Percentiles rank a stretch among this genome's conserved stretches.
phyloP scores from a whole-genome alignment of 108 stramenopile genomes.

The Epithemia pelagica region DNA sequence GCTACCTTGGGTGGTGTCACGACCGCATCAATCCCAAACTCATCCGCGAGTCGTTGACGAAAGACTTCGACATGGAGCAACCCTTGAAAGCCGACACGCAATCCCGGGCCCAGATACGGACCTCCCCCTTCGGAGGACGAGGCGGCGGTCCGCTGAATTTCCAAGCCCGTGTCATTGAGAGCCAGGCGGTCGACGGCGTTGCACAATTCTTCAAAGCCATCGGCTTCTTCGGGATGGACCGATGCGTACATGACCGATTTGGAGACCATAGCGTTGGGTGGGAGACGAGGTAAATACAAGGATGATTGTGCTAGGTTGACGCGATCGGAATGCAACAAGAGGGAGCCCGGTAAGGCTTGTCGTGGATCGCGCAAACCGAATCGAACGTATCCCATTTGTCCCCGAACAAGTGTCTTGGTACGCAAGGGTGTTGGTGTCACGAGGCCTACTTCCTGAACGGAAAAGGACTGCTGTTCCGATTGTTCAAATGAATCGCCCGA shows the following conservation, averaged over 20 bases:
- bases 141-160: conserved; percentile 53
- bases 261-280: conserved; percentile 14
- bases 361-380: conserved; percentile 85
- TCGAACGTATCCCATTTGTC: conserved; percentile 94
- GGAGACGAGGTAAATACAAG: conserved; percentile 25
- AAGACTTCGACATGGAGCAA: conserved; percentile 97
- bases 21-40: conserved; percentile 91
- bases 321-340: conserved; percentile 61
- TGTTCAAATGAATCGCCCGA: background rate
- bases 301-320: conserved; percentile 7
- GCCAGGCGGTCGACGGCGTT: conserved; percentile 88
- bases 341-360: conserved; percentile 88
- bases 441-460: conserved; percentile 88
- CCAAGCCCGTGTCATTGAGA: conserved; percentile 89
- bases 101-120: conserved; percentile 86
- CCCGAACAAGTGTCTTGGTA: conserved; percentile 51
- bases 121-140: conserved; percentile 37
- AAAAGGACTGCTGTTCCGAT: conserved; percentile 27
- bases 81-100: conserved; percentile 95
- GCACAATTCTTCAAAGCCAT: conserved; percentile 86
- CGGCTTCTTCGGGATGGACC: conserved; percentile 89
- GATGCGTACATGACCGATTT: conserved; percentile 93
- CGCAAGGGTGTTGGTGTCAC: conserved; percentile 70
- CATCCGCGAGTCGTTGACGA: conserved; percentile 90
- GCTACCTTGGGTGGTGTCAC: conserved; percentile 97